A percentile compares a stretch with the other conserved stretches of the same genome.
Conservation (phyloP, 2,329 filamentous ascomycete genomes). For the Aspergillus ustus region DNA sequence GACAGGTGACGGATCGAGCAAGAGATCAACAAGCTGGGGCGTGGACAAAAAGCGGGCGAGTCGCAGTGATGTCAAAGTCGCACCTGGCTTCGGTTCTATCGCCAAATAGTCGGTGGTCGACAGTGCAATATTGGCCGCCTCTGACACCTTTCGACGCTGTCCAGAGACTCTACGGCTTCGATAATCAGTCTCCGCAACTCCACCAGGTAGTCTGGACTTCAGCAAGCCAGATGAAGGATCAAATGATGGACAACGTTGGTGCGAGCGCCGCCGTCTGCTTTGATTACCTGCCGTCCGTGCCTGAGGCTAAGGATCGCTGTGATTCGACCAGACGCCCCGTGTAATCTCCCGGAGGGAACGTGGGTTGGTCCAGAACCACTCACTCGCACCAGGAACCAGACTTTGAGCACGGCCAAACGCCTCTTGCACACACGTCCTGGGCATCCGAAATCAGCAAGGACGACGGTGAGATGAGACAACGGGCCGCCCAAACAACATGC, state of each 20-base stretch:
- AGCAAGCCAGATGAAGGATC: conserved; percentile 8
- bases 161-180: background rate
- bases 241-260: conserved; percentile 5
- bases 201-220: conserved; percentile 2
- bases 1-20: background rate
- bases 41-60: background rate
- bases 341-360: conserved; percentile 27
- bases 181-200: conserved; percentile 10
- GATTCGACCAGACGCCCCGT: conserved; percentile 19
- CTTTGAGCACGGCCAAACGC: conserved; percentile 10
- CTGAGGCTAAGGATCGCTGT: conserved; percentile 16
- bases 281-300: conserved; percentile 19
- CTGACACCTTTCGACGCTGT: background rate
- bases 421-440: conserved; percentile 9
- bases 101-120: background rate
- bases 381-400: conserved; percentile 5
- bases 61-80: background rate
- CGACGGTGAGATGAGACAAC: conserved; percentile 4
- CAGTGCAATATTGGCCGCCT: background rate
- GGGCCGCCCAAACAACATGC: background rate
- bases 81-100: background rate
- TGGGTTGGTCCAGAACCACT: conserved; percentile 25
- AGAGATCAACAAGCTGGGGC: background rate
- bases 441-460: conserved; percentile 4
- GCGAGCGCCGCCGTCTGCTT: conserved; percentile 1